Evolutionary conservation across 768 basidiomycete genomes (phyloP).

Genomic region (Amanita rubescens): DNA sequence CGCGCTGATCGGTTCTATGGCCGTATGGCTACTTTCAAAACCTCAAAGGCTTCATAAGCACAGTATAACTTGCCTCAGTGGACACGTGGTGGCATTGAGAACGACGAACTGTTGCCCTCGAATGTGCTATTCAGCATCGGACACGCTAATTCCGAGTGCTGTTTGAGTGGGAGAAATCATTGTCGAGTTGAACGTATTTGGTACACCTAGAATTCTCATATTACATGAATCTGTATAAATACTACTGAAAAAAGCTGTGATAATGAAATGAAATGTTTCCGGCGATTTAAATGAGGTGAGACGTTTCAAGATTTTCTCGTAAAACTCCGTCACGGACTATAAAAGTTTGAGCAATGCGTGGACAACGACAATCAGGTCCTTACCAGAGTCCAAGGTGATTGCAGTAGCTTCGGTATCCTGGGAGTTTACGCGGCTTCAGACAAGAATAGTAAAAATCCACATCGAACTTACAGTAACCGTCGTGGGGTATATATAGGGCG

Average conservation of each 20-base stretch:
- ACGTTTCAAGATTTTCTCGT: constrained; percentile 45
- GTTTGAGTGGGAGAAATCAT: neutral
- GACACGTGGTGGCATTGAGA: neutral
- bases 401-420: constrained; percentile 61
- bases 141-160: no score
- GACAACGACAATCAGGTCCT: constrained; percentile 6
- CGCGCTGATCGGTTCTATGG: neutral
- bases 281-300: constrained; percentile 39
- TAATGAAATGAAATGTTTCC: neutral
- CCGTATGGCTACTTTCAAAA: neutral
- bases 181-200: neutral
- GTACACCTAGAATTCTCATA: neutral
- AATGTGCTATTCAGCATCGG: no score
- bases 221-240: constrained; percentile 3
- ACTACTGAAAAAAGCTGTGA: neutral
- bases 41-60: neutral
- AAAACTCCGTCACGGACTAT: constrained; percentile 58
- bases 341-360: neutral
- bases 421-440: neutral
- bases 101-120: neutral
- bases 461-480: constrained; percentile 51
- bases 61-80: neutral
- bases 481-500: constrained; percentile 60
- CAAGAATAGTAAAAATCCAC: neutral
- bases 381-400: constrained; percentile 50